These are phyloP conservation scores for Marvania coccoides DNA, from an alignment of 139 green algal species.

Conservation along the genomic window DNA sequence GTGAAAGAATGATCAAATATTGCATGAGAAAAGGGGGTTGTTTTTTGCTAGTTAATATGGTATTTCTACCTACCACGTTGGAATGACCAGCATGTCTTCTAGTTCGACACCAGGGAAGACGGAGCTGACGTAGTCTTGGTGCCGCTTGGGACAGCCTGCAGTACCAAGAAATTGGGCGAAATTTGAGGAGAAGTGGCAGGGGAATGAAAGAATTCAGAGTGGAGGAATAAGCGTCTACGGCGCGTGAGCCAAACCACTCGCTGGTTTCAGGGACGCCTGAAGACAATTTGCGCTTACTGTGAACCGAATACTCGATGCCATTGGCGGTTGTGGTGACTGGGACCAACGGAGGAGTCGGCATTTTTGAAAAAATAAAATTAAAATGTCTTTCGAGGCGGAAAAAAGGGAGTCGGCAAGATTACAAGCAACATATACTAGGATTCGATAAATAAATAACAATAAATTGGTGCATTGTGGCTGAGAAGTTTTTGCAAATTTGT, in stretches of 20 bases:
- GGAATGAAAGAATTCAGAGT: neutral
- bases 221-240: neutral
- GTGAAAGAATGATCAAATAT: neutral
- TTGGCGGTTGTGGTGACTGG: constrained; percentile 33
- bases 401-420: neutral
- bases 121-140: constrained; percentile 39
- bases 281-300: constrained; percentile 46
- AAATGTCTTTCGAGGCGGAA: neutral
- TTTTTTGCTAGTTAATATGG: too few species aligned
- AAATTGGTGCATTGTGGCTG: too few species aligned
- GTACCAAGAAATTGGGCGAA: too few species aligned
- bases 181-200: neutral
- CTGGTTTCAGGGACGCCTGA: too few species aligned
- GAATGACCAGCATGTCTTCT: constrained; percentile 36
- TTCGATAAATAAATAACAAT: too few species aligned
- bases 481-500: too few species aligned
- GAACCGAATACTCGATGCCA: constrained; percentile 65
- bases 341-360: neutral
- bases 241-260: neutral
- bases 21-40: too few species aligned
- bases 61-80: too few species aligned
- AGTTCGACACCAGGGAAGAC: constrained; percentile 36
- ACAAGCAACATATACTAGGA: too few species aligned
- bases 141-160: constrained; percentile 37
- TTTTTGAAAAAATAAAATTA: neutral